phyloP scores from a whole-genome alignment of 2,329 filamentous ascomycete genomes.

The Leptodontidium sp. region DNA sequence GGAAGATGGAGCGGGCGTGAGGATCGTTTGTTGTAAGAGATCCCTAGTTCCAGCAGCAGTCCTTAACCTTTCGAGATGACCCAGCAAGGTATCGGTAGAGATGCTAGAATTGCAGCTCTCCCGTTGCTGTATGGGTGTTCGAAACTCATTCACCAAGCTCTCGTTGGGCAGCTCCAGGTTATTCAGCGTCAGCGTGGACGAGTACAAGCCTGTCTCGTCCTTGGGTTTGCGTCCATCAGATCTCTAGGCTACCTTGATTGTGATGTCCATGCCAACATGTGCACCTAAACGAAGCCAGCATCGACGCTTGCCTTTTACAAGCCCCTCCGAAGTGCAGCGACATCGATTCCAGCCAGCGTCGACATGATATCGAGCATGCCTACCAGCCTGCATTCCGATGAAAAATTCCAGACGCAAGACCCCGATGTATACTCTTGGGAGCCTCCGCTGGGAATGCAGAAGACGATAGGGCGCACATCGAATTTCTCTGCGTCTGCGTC shows the following conservation, averaged over 20 bases:
- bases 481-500: not conserved
- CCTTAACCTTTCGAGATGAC: not conserved
- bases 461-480: not conserved
- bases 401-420: conserved; percentile 3
- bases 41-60: not conserved
- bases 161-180: not conserved
- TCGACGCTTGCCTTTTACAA: not conserved
- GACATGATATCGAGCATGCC: not conserved
- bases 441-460: not conserved
- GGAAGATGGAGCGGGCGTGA: not conserved
- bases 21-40: not conserved
- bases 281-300: not conserved
- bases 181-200: not conserved
- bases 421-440: not conserved
- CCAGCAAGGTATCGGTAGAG: not conserved
- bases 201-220: not conserved
- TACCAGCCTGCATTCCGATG: not conserved
- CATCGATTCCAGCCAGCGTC: not conserved
- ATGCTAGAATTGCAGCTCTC: not conserved
- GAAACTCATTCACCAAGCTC: not conserved
- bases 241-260: not conserved
- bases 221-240: not conserved
- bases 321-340: not conserved
- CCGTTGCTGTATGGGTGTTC: not conserved
- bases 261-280: not conserved